Evolutionary conservation across 169 alveolate species (phyloP).

Genomic region (Perkinsus marinus): DNA sequence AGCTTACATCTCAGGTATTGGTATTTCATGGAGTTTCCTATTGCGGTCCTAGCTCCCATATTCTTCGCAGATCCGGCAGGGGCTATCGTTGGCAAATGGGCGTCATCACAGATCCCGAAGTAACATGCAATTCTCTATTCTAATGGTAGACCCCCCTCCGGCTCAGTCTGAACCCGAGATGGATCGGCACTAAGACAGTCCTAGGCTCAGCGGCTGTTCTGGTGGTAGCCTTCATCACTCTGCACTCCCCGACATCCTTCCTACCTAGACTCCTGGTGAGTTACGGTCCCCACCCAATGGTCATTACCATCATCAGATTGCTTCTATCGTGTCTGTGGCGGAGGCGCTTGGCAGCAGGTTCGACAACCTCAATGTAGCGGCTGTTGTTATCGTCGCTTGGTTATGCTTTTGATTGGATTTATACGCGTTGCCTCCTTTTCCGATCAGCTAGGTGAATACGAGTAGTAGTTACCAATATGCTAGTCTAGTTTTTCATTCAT

Average conservation of each 20-base stretch:
- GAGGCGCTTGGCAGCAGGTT: not conserved
- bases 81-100: not conserved
- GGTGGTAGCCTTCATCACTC: not conserved
- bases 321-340: not conserved
- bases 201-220: not conserved
- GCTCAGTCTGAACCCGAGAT: not conserved
- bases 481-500: too few relatives aligned
- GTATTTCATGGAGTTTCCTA: not conserved
- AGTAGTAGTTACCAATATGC: too few relatives aligned
- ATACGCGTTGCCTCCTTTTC: too few relatives aligned
- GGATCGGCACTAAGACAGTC: not conserved
- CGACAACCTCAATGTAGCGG: not conserved
- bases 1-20: not conserved
- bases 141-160: not conserved
- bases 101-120: not conserved
- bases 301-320: not conserved
- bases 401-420: too few relatives aligned
- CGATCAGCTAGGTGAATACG: too few relatives aligned
- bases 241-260: not conserved
- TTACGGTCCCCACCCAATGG: not conserved
- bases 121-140: not conserved
- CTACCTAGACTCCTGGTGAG: not conserved
- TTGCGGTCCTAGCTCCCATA: not conserved
- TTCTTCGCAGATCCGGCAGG: not conserved
- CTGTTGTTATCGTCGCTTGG: not conserved